phyloP scores from a whole-genome alignment of 495 filamentous ascomycete species.

The Aspergillus cristatus region DNA sequence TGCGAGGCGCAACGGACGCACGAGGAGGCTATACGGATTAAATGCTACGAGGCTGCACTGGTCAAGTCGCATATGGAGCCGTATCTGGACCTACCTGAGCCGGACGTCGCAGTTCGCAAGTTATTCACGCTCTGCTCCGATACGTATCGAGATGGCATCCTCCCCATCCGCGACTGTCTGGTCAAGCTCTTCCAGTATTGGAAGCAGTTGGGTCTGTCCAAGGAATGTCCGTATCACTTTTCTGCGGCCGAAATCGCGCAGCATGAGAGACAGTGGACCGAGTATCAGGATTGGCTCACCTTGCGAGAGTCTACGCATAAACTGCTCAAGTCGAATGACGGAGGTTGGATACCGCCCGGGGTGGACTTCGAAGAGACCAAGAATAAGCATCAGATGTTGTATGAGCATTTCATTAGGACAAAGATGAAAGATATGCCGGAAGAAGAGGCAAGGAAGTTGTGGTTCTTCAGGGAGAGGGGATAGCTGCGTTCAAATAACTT shows the following conservation, averaged over 20 bases:
- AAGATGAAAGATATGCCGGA: constrained; percentile 12
- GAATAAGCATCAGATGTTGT: constrained; percentile 11
- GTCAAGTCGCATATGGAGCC: constrained; percentile 12
- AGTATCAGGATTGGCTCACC: constrained; percentile 18
- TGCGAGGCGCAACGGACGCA: neutral
- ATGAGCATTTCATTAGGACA: constrained; percentile 9
- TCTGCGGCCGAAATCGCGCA: constrained; percentile 9
- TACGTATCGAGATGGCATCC: constrained; percentile 18
- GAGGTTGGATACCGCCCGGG: constrained; percentile 19
- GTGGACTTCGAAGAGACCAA: constrained; percentile 14
- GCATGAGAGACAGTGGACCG: constrained; percentile 10
- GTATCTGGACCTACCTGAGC: constrained; percentile 13
- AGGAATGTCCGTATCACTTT: constrained; percentile 14
- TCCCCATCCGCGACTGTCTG: constrained; percentile 20
- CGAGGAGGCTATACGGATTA: constrained; percentile 10
- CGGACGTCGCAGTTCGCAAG: constrained; percentile 10
- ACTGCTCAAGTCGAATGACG: constrained; percentile 20
- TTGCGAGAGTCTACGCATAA: constrained; percentile 16
- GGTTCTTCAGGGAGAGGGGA: constrained; percentile 5
- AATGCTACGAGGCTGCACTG: constrained; percentile 20
- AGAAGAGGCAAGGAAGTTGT: constrained; percentile 13
- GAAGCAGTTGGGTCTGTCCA: constrained; percentile 10
- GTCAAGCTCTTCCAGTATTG: constrained; percentile 14
- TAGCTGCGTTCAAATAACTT: too few species aligned
- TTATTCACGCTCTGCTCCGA: constrained; percentile 12